Percentiles rank a stretch among this genome's conserved stretches.
Evolutionary conservation across 177 flowering plant species (phyloP).

Genomic region (Telopea speciosissima): DNA sequence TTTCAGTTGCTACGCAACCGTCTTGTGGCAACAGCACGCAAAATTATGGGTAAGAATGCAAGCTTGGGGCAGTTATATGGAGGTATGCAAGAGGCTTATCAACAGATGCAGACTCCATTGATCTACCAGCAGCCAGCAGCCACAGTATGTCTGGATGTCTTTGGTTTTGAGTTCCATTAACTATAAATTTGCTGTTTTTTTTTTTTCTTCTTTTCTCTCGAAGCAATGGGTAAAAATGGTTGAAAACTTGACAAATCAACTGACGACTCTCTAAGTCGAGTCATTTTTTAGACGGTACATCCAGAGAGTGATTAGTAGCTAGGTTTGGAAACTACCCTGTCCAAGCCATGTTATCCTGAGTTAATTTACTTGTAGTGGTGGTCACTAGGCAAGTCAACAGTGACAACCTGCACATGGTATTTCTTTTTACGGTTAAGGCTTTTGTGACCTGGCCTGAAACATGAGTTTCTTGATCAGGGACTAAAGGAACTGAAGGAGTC

Average conservation of each 20-base stretch:
- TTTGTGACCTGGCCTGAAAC: not conserved
- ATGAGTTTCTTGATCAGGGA: conserved; percentile 41
- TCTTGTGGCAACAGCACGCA: conserved; percentile 69
- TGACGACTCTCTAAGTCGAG: no score
- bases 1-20: conserved; percentile 84
- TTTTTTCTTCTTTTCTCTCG: not conserved
- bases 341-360: not conserved
- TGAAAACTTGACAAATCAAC: not conserved
- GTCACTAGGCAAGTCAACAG: not conserved
- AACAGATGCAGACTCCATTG: conserved; percentile 96
- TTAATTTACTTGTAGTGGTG: not conserved
- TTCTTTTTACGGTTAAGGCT: not conserved
- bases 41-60: conserved; percentile 62
- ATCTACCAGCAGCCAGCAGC: conserved; percentile 68
- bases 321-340: not conserved
- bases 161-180: not conserved
- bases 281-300: not conserved
- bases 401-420: not conserved
- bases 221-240: not conserved
- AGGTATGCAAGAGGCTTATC: conserved; percentile 97
- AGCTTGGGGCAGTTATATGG: conserved; percentile 89
- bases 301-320: not conserved
- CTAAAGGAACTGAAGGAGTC: conserved; percentile 82
- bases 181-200: not conserved
- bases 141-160: conserved; percentile 27